These are phyloP conservation scores for Rhododendron kiyosumense DNA, from an alignment of 148 eudicot species.

Conservation along the genomic window DNA sequence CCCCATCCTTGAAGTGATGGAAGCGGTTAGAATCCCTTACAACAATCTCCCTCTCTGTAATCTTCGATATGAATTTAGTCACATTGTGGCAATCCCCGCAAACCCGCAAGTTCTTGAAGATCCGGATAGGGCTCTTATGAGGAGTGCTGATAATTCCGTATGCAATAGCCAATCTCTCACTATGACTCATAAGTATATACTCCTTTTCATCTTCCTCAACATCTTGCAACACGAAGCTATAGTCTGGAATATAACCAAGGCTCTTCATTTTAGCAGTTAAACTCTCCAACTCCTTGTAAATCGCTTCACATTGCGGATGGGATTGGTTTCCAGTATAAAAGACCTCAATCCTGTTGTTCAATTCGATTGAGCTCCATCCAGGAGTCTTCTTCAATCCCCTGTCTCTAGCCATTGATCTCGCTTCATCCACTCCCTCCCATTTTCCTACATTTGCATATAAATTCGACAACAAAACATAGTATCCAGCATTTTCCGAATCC, in stretches of 20 bases:
- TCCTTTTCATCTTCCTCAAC: conserved; percentile 83
- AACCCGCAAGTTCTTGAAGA: conserved; percentile 67
- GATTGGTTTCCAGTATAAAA: conserved; percentile 62
- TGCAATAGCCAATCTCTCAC: conserved; percentile 71
- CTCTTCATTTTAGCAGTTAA: conserved; percentile 46
- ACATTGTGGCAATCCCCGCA: conserved; percentile 76
- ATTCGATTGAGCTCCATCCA: conserved; percentile 73
- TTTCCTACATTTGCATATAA: conserved; percentile 60
- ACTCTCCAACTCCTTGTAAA: conserved; percentile 39
- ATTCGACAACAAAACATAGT: conserved; percentile 66
- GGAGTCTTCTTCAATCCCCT: conserved; percentile 67
- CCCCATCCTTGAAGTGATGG: conserved; percentile 70
- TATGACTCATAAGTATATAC: conserved; percentile 59
- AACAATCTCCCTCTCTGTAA: conserved; percentile 57
- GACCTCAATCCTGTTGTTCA: conserved; percentile 43
- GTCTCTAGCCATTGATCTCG: conserved; percentile 56
- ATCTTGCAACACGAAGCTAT: conserved; percentile 63
- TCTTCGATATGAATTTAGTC: conserved; percentile 60
- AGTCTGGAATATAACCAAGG: conserved; percentile 64
- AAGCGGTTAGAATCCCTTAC: conserved; percentile 78
- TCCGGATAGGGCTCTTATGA: conserved; percentile 42
- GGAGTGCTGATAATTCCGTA: conserved; percentile 63
- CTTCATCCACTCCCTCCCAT: conserved; percentile 66
- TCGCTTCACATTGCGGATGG: conserved; percentile 48
- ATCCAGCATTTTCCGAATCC: conserved; percentile 55